A percentile compares a stretch with the other conserved stretches of the same genome.
Conservation (phyloP, 2,329 filamentous ascomycete species). For the Onygenales sp. region DNA sequence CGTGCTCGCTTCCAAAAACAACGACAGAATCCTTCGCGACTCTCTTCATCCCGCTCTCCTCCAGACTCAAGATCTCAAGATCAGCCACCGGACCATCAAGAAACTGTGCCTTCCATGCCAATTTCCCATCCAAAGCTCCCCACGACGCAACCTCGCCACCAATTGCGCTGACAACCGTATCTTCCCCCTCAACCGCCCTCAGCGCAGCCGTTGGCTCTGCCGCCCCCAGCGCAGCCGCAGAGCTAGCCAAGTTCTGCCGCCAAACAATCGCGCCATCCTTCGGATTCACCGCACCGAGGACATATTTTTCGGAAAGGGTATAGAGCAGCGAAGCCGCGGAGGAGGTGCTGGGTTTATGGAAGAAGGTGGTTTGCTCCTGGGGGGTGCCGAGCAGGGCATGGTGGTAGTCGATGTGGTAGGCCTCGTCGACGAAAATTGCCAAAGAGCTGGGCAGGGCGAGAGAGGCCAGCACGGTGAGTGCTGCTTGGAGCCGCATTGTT, state of each 20-base stretch:
- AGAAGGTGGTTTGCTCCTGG: constrained; percentile 77
- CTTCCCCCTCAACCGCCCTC: constrained; percentile 67
- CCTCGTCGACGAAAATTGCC: constrained; percentile 83
- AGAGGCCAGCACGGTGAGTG: constrained; percentile 28
- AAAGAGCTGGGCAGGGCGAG: constrained; percentile 40
- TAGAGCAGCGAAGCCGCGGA: constrained; percentile 87
- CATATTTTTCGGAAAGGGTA: constrained; percentile 72
- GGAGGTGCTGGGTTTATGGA: constrained; percentile 72
- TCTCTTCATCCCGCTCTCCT: constrained; percentile 42
- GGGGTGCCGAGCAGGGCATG: constrained; percentile 79
- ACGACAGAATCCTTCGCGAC: constrained; percentile 54
- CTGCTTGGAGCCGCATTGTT: constrained; percentile 34
- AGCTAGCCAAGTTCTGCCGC: constrained; percentile 61
- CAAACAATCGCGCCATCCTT: constrained; percentile 76
- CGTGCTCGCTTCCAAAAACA: constrained; percentile 48
- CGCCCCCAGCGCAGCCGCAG: constrained; percentile 20
- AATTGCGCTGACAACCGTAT: constrained; percentile 64
- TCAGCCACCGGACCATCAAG: constrained; percentile 32
- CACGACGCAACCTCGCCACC: constrained; percentile 66
- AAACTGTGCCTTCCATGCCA: constrained; percentile 63
- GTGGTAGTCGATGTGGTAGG: constrained; percentile 87
- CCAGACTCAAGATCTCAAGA: constrained; percentile 67
- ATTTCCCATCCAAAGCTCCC: constrained; percentile 72
- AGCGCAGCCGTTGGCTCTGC: constrained; percentile 34
- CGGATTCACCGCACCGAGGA: constrained; percentile 83